Percentiles rank a stretch among this genome's conserved stretches.
These are phyloP conservation scores for Tolypocladium guangdongense DNA, from an alignment of 2,329 filamentous ascomycete species.

Conservation along the genomic window DNA sequence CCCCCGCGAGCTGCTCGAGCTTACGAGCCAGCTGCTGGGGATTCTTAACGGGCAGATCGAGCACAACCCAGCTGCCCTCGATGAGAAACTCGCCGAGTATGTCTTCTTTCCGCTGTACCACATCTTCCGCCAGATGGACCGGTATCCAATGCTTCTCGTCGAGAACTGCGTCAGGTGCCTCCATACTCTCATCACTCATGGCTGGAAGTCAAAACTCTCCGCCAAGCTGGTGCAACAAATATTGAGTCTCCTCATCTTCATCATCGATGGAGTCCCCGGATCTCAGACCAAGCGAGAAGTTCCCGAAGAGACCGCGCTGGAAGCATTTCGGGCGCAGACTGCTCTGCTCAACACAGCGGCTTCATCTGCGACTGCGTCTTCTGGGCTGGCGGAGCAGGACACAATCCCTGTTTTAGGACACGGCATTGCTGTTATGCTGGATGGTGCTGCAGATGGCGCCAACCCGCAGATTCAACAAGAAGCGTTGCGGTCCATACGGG, in stretches of 20 bases:
- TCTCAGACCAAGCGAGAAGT: conserved; percentile 30
- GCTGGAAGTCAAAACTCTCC: conserved; percentile 66
- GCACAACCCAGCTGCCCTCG: conserved; percentile 42
- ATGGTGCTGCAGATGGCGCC: conserved; percentile 53
- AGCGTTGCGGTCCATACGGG: conserved; percentile 53
- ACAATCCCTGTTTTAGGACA: conserved; percentile 74
- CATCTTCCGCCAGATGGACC: conserved; percentile 66
- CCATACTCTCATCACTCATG: conserved; percentile 59
- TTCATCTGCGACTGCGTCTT: conserved; percentile 35
- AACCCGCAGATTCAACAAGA: conserved; percentile 61
- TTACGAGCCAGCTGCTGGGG: conserved; percentile 32
- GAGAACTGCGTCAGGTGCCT: conserved; percentile 72
- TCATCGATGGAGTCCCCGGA: conserved; percentile 62
- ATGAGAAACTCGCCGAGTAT: conserved; percentile 84
- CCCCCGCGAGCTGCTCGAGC: conserved; percentile 32
- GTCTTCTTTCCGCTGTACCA: conserved; percentile 87
- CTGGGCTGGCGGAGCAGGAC: conserved; percentile 41
- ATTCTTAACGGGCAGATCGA: conserved; percentile 34
- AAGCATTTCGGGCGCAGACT: conserved; percentile 59
- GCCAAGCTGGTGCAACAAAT: conserved; percentile 71
- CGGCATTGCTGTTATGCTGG: conserved; percentile 67
- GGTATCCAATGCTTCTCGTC: conserved; percentile 58
- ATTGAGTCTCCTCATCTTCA: conserved; percentile 71
- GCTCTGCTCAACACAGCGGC: conserved; percentile 52
- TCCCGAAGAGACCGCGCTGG: conserved; percentile 64